A percentile compares a stretch with the other conserved stretches of the same genome.
phyloP scores from a whole-genome alignment of 345 rosid genomes.

The Kandelia obovata region DNA sequence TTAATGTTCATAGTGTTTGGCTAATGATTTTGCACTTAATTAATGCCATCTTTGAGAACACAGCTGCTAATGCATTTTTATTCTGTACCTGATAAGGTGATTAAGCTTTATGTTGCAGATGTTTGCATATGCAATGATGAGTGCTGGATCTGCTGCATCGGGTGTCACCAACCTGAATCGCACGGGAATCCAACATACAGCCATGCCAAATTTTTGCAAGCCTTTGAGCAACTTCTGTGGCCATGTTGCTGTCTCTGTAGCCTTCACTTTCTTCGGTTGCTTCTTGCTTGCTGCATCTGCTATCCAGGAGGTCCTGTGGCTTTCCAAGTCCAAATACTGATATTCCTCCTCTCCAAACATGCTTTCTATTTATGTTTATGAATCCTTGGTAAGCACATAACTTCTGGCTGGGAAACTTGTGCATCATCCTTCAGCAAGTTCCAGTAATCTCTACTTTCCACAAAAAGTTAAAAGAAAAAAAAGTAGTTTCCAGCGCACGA shows the following conservation, averaged over 20 bases:
- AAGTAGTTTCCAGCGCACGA: no score
- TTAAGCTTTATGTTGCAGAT: constrained; percentile 34
- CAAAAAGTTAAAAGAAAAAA: no score
- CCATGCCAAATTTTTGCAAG: constrained; percentile 84
- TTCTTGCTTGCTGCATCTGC: constrained; percentile 52
- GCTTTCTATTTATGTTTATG: neutral
- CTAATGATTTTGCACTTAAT: neutral
- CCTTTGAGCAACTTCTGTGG: constrained; percentile 63
- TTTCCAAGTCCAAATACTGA: constrained; percentile 35
- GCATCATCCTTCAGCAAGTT: neutral
- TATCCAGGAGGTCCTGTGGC: constrained; percentile 56
- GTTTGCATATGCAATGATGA: constrained; percentile 56
- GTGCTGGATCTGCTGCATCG: constrained; percentile 78
- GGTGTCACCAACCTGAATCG: constrained; percentile 80
- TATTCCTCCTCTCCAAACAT: neutral
- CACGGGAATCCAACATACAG: constrained; percentile 66
- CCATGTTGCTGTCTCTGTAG: constrained; percentile 63
- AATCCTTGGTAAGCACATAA: neutral
- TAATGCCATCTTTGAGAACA: no score
- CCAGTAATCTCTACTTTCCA: neutral
- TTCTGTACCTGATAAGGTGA: neutral
- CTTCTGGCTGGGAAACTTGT: constrained; percentile 11
- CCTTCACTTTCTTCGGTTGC: constrained; percentile 59
- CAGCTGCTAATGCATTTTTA: no score
- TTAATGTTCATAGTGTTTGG: neutral